Evolutionary conservation across 768 basidiomycete genomes (phyloP), one percentile per base, ranked within the genome.

Genomic region (Neoboletus subvelutipes): DNA sequence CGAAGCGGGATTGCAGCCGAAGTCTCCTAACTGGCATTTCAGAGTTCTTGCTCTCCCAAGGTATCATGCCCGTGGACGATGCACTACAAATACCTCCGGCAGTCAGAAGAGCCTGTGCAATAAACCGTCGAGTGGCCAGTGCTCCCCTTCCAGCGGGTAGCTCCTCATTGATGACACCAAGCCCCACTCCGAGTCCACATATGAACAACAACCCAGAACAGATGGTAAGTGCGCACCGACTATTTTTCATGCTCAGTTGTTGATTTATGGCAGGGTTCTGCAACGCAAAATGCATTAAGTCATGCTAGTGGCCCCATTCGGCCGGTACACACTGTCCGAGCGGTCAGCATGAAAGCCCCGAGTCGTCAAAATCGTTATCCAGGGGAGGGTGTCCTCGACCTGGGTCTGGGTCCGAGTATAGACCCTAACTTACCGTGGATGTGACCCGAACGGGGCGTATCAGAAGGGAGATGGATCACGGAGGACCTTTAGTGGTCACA

Each of bases 1-100:
- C 28, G 15, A 51, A 26, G 45, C 15, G 0, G 24, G 11, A 7
- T 15, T 1, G 36, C 55, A 28, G 39, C 41, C 24, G 4, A 50
- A 9, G 17, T 17, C 18, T 26, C 31, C 47, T 54, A n/a, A 52
- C 2, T 18, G 5, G n/a, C 11, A 20, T 52, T 47, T 31, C 54
- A 83, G 83, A 79, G 40, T 84, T 81, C 55, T 65, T 84, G 47
- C 73, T 76, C 58, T 65, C 76, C 29, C 83, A 83, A 67, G 80
- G 82, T 2, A 84, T 85, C 43, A 73, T 78, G 59, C 59, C 75
- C 0, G 66, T 65, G 28, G 57, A 58, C 1, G 72, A 76, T 45
- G 62, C 63, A 8, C 46, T 64, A 20, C 60, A 46, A 13, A 57
- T 64, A 34, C 58, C 60, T 13, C 28, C 9, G 13, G 28, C 43